These are phyloP conservation scores for Starmerella ratchasimensis DNA, from an alignment of 805 yeast genomes.

Conservation along the genomic window DNA sequence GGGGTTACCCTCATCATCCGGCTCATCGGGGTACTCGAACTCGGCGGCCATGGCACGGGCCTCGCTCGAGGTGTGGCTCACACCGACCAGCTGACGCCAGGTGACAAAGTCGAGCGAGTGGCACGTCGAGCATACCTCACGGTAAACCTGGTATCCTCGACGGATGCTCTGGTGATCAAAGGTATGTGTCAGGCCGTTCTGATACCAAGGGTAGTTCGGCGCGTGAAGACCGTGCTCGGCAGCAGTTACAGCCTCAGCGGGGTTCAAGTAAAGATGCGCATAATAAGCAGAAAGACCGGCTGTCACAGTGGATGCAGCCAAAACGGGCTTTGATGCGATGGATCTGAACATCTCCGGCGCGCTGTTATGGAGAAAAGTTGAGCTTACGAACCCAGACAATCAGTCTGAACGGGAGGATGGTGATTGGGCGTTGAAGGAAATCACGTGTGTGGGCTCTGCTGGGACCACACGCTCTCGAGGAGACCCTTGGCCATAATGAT, in stretches of 20 bases:
- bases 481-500: slow-evolving; percentile 26
- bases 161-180: slow-evolving; percentile 93
- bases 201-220: slow-evolving; percentile 86
- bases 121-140: slow-evolving; percentile 98
- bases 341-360: slow-evolving; percentile 12
- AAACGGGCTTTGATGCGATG: slow-evolving; percentile 16
- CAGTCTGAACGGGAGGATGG: slow-evolving; percentile 2
- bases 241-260: slow-evolving; percentile 93
- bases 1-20: slow-evolving; percentile 92
- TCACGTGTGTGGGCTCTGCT: slow-evolving; percentile 3
- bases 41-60: slow-evolving; percentile 90
- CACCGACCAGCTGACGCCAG: slow-evolving; percentile 97
- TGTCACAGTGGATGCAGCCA: slow-evolving; percentile 16
- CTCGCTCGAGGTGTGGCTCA: slow-evolving; percentile 80
- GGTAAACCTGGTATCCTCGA: slow-evolving; percentile 98
- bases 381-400: slow-evolving; percentile 5
- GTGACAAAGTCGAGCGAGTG: slow-evolving; percentile 94
- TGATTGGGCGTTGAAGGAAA: slow-evolving; percentile 2
- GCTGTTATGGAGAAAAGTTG: slow-evolving; percentile 2
- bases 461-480: too few relatives aligned
- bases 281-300: slow-evolving; percentile 18
- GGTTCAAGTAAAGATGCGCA: slow-evolving; percentile 23
- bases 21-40: slow-evolving; percentile 94
- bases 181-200: slow-evolving; percentile 48
- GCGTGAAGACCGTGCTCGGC: slow-evolving; percentile 99